Evolutionary conservation across 192 early-diverging fungal species (phyloP), one percentile per base, ranked within the genome.

Genomic region (Kickxella alabastrina): DNA sequence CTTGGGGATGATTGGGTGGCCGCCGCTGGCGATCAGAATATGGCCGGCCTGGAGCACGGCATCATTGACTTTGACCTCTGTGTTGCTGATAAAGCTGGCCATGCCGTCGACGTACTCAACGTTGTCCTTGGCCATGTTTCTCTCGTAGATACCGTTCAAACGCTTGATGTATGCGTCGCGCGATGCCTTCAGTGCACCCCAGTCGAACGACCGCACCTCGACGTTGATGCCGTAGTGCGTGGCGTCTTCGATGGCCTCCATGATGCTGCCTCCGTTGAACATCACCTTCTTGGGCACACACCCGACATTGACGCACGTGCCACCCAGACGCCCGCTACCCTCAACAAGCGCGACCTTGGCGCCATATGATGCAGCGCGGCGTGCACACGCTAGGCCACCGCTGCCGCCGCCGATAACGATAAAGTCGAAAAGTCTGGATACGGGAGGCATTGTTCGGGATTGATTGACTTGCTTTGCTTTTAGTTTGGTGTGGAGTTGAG

Each of bases 101-200:
- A 66, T 80, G 13, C 96, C 96, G 32, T 80, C 57, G 62, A 96
- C 84, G 39, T 86, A 85, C 23, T 92, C 90, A 24, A 99, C 84
- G 8, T 66, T 73, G 47, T 97, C 94, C 59, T 92, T 93, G 31
- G 57, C 65, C 24, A 99, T 75, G 68, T 99, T 99, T 53, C 59
- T 80, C 73, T 85, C 88, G 78, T 99, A 99, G 66, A 99, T 99
- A 18, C 90, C 88, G 71, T 99, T 99, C 15, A 99, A 80, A 32
- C 96, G 93, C 75, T 85, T 79, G 32, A 99, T 90, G 75, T 99
- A 99, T 6, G 89, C 93, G 63, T 99, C 96, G 32, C 96, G 86
- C 77, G 92, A 93, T 26, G 82, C 39, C 77, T 97, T 97, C 52
- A 99, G 65, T 13, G 69, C 49, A 5, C 72, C 63, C 93, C 93